phyloP scores from a whole-genome alignment of 1,284 basidiomycete genomes.

The Heliocybe sulcata region DNA sequence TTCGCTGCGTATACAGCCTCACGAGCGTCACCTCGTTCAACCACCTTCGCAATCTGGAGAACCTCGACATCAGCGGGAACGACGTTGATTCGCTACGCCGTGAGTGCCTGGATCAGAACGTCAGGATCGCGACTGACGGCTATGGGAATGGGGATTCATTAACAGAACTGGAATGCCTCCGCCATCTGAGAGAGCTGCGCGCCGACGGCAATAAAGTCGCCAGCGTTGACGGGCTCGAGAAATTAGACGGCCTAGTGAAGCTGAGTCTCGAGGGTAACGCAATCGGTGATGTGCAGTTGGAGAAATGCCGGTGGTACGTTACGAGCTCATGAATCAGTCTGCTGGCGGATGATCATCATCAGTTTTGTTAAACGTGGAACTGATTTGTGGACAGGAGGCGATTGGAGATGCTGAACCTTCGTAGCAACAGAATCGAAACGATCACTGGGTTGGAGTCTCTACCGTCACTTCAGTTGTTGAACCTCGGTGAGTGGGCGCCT shows the following conservation, averaged over 20 bases:
- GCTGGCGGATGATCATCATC: background rate
- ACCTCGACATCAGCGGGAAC: slow-evolving; percentile 88
- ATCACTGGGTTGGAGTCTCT: slow-evolving; percentile 60
- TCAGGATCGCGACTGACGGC: background rate
- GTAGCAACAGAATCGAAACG: slow-evolving; percentile 64
- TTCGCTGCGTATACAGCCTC: slow-evolving; percentile 39
- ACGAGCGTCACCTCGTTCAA: slow-evolving; percentile 85
- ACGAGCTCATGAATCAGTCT: slow-evolving; percentile 5
- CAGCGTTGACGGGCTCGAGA: slow-evolving; percentile 73
- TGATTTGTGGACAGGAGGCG: slow-evolving; percentile 44
- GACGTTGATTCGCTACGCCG: slow-evolving; percentile 82
- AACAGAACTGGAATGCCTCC: slow-evolving; percentile 76
- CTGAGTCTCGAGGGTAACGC: slow-evolving; percentile 79
- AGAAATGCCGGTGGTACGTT: slow-evolving; percentile 63
- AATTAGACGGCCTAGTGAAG: slow-evolving; percentile 75
- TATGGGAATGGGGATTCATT: slow-evolving; percentile 3
- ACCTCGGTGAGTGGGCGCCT: slow-evolving; percentile 68
- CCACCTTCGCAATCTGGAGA: slow-evolving; percentile 82
- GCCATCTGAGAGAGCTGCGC: slow-evolving; percentile 83
- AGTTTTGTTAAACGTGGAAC: background rate
- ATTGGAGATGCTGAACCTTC: slow-evolving; percentile 80
- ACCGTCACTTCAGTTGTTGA: slow-evolving; percentile 61
- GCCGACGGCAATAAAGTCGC: slow-evolving; percentile 81
- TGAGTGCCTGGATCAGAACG: no score
- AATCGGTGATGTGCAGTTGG: slow-evolving; percentile 60